These are phyloP conservation scores for Aspergillus candidus DNA, from an alignment of 2,329 filamentous ascomycete species.

Conservation along the genomic window DNA sequence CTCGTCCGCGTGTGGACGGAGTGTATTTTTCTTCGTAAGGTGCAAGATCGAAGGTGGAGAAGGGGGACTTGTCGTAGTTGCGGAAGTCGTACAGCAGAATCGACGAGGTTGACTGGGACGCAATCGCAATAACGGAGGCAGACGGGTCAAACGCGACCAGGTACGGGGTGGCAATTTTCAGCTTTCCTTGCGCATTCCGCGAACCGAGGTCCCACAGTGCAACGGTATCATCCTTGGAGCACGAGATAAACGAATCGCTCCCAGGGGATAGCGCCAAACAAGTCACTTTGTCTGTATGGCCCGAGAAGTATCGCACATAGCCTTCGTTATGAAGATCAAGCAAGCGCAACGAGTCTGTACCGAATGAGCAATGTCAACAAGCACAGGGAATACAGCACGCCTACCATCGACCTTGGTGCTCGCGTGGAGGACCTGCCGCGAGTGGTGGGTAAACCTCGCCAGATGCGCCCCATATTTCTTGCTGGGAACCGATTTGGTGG, in stretches of 20 bases:
- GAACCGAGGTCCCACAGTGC: slow-evolving; percentile 84
- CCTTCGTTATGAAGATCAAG: slow-evolving; percentile 86
- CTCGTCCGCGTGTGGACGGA: slow-evolving; percentile 42
- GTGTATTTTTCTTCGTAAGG: slow-evolving; percentile 51
- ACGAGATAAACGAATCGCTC: slow-evolving; percentile 86
- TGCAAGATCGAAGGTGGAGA: slow-evolving; percentile 73
- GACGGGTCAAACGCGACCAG: slow-evolving; percentile 89
- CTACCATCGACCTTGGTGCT: slow-evolving; percentile 88
- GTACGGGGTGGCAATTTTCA: slow-evolving; percentile 74
- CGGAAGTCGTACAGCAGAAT: slow-evolving; percentile 88
- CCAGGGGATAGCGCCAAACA: slow-evolving; percentile 77
- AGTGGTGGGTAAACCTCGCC: slow-evolving; percentile 88
- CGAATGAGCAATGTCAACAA: background rate
- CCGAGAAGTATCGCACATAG: slow-evolving; percentile 93
- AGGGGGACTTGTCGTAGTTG: slow-evolving; percentile 88
- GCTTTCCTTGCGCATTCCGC: slow-evolving; percentile 69
- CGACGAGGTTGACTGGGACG: slow-evolving; percentile 69
- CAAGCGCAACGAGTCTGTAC: slow-evolving; percentile 68
- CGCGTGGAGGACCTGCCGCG: slow-evolving; percentile 86
- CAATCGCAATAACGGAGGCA: slow-evolving; percentile 84
- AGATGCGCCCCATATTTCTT: slow-evolving; percentile 97
- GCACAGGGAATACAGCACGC: slow-evolving; percentile 10
- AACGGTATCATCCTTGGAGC: slow-evolving; percentile 83
- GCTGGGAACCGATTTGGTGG: slow-evolving; percentile 81
- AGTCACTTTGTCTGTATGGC: slow-evolving; percentile 80